Evolutionary conservation across 495 filamentous ascomycete genomes (phyloP), one percentile per base, ranked within the genome.

Genomic region (Penicilliopsis zonata): DNA sequence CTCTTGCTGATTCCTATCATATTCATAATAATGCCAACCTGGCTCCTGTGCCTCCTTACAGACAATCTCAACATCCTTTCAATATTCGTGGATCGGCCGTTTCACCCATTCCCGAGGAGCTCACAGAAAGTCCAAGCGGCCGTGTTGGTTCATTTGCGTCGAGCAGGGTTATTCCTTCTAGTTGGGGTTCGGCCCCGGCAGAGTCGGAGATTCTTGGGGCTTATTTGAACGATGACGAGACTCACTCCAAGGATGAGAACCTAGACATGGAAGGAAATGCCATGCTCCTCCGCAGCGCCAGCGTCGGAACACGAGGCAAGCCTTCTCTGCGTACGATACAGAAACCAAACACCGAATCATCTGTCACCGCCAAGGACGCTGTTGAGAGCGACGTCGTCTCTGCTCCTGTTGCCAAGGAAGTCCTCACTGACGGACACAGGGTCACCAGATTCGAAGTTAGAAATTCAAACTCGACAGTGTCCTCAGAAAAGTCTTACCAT

Each of bases 41-140:
- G 28, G 52, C 40, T 31, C 44, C 55, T 20, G 49, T 47, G 13
- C 34, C 37, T 4, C 32, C 40, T 27, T 33, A n/a, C n/a, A n/a
- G n/a, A n/a, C n/a, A n/a, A n/a, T n/a, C 36, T 10, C 44, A 31
- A 15, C 46, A 38, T 24, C 38, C 33, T 7, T 28, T 42, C 35
- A 36, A 34, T 36, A 51, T 44, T 33, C 71, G 82, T 14, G 69
- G 68, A 34, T 84, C 82, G 1, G 83, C 68, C 35, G 84, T 94
- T 4, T 83, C 87, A 5, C 87, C 87, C 1, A 94, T 95, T 34
- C 81, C 76, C 1, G 87, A 95, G 53, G 86, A 94, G 47, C 66
- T 72, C 31, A 65, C 71, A 1, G 63, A 73, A 19, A 60, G 71
- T 26, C 52, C 47, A 1, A 43, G 41, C 9, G 54, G 44, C 7